A percentile compares a stretch with the other conserved stretches of the same genome.
phyloP scores from a whole-genome alignment of 2,329 filamentous ascomycete species.

The Colletotrichum chlorophyti region DNA sequence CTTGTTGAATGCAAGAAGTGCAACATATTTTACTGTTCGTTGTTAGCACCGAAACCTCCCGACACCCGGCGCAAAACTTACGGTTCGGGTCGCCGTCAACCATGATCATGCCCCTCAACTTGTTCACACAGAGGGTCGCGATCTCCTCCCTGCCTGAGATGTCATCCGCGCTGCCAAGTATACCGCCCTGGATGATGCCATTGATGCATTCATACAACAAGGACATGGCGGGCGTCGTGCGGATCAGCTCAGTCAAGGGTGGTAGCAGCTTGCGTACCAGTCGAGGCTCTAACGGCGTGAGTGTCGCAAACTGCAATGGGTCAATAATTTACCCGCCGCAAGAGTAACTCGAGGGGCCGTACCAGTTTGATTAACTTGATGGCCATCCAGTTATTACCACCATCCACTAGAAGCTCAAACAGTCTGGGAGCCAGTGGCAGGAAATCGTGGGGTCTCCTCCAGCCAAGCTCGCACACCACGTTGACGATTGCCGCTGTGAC shows the following conservation, averaged over 20 bases:
- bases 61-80: constrained; percentile 52
- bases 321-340: constrained; percentile 1
- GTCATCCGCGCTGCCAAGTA: constrained; percentile 82
- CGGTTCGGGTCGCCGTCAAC: constrained; percentile 92
- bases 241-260: constrained; percentile 89
- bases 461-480: constrained; percentile 94
- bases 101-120: constrained; percentile 92
- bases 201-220: constrained; percentile 98
- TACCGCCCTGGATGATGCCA: constrained; percentile 95
- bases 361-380: constrained; percentile 99
- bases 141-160: constrained; percentile 88
- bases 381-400: constrained; percentile 99
- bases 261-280: constrained; percentile 90
- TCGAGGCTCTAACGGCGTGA: constrained; percentile 91
- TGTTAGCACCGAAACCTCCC: constrained; percentile 7
- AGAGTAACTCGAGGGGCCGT: constrained; percentile 37
- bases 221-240: constrained; percentile 97
- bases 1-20: constrained; percentile 91
- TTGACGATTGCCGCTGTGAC: constrained; percentile 97
- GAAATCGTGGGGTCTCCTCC: constrained; percentile 93
- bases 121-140: constrained; percentile 88
- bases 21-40: constrained; percentile 89
- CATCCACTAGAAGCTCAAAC: constrained; percentile 90
- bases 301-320: constrained; percentile 78
- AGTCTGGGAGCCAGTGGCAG: constrained; percentile 88